Conservation (phyloP, 1,284 basidiomycete species). For the Entoloma clypeatum region DNA sequence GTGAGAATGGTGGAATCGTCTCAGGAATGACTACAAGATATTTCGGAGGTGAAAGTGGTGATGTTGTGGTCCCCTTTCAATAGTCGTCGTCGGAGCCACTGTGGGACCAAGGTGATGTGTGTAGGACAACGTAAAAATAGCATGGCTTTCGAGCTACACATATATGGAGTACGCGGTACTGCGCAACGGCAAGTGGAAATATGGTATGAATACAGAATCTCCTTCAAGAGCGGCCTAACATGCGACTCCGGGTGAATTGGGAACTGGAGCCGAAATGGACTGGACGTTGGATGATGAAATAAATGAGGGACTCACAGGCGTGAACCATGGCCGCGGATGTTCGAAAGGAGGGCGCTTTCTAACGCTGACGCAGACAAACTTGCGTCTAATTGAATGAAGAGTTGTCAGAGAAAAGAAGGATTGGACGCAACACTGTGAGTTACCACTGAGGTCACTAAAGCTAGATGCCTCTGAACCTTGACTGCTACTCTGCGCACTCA, state of each 20-base stretch:
- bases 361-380: slow-evolving; percentile 70
- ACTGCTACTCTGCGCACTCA: slow-evolving; percentile 59
- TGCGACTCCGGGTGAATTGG: slow-evolving; percentile 40
- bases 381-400: slow-evolving; percentile 42
- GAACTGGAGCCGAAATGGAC: slow-evolving; percentile 31
- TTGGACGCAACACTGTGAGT: slow-evolving; percentile 20
- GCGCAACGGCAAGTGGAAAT: slow-evolving; percentile 13
- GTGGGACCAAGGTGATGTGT: too few species aligned
- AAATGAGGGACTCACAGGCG: slow-evolving; percentile 44
- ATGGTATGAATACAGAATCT: slow-evolving; percentile 20
- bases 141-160: too few species aligned
- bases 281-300: slow-evolving; percentile 14
- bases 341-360: slow-evolving; percentile 72
- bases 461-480: slow-evolving; percentile 71
- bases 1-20: slow-evolving; percentile 17
- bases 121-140: too few species aligned
- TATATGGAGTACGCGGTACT: background rate
- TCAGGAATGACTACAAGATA: slow-evolving; percentile 4
- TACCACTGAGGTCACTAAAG: slow-evolving; percentile 80
- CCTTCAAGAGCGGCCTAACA: slow-evolving; percentile 32
- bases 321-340: slow-evolving; percentile 50
- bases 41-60: too few species aligned
- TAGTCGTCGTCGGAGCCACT: too few species aligned
- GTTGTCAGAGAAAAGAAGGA: slow-evolving; percentile 6
- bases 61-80: too few species aligned